These are phyloP conservation scores for Polytolypa hystricis DNA, from an alignment of 2,329 filamentous ascomycete species.

Conservation along the genomic window DNA sequence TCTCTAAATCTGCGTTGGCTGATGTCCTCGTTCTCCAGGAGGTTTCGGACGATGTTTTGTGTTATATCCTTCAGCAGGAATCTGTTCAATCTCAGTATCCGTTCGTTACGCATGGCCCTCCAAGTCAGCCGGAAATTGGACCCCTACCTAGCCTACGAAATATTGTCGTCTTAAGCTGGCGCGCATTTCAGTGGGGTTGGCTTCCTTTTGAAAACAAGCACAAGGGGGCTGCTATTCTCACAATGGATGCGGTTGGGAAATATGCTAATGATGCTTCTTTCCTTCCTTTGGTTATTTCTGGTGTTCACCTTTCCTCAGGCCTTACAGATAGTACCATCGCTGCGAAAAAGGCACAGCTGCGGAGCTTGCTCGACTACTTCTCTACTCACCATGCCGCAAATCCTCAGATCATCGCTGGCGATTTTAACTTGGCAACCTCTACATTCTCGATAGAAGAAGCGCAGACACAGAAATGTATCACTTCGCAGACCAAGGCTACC, in stretches of 20 bases:
- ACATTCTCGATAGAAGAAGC: slow-evolving; percentile 44
- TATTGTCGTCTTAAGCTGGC: slow-evolving; percentile 47
- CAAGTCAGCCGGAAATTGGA: slow-evolving; percentile 39
- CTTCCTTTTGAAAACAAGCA: slow-evolving; percentile 45
- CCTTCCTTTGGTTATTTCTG: slow-evolving; percentile 40
- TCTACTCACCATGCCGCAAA: slow-evolving; percentile 29
- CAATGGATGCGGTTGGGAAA: slow-evolving; percentile 28
- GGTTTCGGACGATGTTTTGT: slow-evolving; percentile 53
- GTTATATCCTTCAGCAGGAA: slow-evolving; percentile 40
- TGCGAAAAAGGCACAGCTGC: slow-evolving; percentile 47
- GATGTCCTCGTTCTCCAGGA: slow-evolving; percentile 45
- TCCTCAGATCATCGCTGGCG: slow-evolving; percentile 50
- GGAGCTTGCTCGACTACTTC: slow-evolving; percentile 40
- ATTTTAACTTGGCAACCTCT: slow-evolving; percentile 56
- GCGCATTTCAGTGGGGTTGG: slow-evolving; percentile 45
- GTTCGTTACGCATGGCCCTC: slow-evolving; percentile 48
- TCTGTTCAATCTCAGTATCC: slow-evolving; percentile 41
- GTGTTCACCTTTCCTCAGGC: slow-evolving; percentile 52
- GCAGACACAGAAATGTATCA: slow-evolving; percentile 43
- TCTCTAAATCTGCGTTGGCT: slow-evolving; percentile 22
- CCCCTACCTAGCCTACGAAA: slow-evolving; percentile 52
- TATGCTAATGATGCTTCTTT: slow-evolving; percentile 18
- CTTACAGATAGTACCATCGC: slow-evolving; percentile 48
- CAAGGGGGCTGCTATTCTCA: slow-evolving; percentile 46
- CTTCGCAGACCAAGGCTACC: slow-evolving; percentile 34